phyloP scores from a whole-genome alignment of 2,329 filamentous ascomycete genomes.

The Aspergillus ustus region DNA sequence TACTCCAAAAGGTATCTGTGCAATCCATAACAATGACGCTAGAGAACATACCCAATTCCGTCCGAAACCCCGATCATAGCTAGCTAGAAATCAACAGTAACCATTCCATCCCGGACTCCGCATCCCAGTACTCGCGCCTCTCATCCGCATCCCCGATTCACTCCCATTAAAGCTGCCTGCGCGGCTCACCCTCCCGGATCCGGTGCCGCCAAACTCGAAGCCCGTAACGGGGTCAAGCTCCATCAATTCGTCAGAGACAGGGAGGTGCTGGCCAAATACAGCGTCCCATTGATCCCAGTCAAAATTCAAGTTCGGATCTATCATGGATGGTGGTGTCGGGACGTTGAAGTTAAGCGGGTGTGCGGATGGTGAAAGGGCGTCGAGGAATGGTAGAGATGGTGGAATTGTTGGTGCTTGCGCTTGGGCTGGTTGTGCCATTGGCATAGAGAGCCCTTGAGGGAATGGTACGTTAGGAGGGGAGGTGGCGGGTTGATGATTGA shows the following conservation, averaged over 20 bases:
- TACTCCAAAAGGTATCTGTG: background rate
- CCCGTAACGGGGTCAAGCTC: constrained; percentile 46
- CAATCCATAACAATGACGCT: background rate
- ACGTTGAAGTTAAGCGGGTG: constrained; percentile 22
- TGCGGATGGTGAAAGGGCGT: constrained; percentile 25
- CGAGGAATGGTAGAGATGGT: constrained; percentile 25
- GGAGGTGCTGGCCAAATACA: constrained; percentile 52
- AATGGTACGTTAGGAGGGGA: constrained; percentile 16
- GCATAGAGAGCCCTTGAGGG: constrained; percentile 12
- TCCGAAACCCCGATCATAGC: background rate
- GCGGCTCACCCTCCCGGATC: constrained; percentile 14
- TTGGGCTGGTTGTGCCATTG: constrained; percentile 14
- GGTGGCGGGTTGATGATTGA: background rate
- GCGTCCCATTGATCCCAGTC: constrained; percentile 57
- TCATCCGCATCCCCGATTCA: constrained; percentile 10
- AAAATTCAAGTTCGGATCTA: constrained; percentile 50
- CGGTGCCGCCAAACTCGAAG: constrained; percentile 38
- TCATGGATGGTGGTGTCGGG: constrained; percentile 42
- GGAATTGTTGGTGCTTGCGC: background rate
- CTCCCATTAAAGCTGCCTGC: constrained; percentile 14
- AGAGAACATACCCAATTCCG: background rate
- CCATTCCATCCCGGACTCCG: constrained; percentile 22
- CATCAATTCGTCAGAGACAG: constrained; percentile 49
- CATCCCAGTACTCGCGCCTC: background rate
- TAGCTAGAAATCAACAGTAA: constrained; percentile 18